Evolutionary conservation across 352 stramenopile species (phyloP).

Genomic region (Globisporangium spiculum): DNA sequence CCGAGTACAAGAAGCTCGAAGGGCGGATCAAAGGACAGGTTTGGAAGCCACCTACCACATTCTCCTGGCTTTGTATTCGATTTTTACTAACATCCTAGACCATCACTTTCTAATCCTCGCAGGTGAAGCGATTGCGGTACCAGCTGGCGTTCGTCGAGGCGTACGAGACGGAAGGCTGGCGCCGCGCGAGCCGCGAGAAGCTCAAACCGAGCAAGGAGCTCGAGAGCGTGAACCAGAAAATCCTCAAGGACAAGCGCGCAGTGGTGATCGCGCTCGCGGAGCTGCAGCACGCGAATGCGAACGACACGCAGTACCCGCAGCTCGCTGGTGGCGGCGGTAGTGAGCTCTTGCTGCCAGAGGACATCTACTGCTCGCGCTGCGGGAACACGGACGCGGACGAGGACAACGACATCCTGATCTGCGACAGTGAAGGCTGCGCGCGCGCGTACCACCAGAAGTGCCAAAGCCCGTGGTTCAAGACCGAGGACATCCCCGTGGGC

Average conservation of each 20-base stretch:
- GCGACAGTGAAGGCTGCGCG: conserved; percentile 67
- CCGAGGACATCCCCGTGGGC: conserved; percentile 57
- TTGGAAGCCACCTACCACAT: neutral
- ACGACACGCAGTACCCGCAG: conserved; percentile 53
- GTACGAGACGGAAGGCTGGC: conserved; percentile 83
- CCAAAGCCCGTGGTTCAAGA: conserved; percentile 56
- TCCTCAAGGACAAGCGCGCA: conserved; percentile 47
- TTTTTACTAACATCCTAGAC: neutral
- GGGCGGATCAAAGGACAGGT: conserved; percentile 10
- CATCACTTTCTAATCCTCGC: neutral
- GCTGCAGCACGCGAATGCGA: conserved; percentile 33
- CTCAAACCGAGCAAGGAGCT: conserved; percentile 80
- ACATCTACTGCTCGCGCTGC: conserved; percentile 81
- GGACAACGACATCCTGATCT: conserved; percentile 85
- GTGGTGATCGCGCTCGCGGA: conserved; percentile 44
- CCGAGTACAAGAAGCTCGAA: conserved; percentile 19
- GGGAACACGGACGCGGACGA: conserved; percentile 52
- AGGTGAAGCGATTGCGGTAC: conserved; percentile 60
- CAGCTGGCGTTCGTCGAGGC: conserved; percentile 77
- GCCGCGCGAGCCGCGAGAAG: conserved; percentile 69
- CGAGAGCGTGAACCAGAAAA: conserved; percentile 44
- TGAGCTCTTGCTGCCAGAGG: conserved; percentile 22
- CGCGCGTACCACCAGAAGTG: conserved; percentile 83
- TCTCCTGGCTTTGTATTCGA: neutral
- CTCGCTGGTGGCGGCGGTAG: conserved; percentile 23